Percentiles rank a stretch among this genome's conserved stretches.
Conservation (phyloP, 2,329 filamentous ascomycete genomes). For the Aspergillus intermedius region DNA sequence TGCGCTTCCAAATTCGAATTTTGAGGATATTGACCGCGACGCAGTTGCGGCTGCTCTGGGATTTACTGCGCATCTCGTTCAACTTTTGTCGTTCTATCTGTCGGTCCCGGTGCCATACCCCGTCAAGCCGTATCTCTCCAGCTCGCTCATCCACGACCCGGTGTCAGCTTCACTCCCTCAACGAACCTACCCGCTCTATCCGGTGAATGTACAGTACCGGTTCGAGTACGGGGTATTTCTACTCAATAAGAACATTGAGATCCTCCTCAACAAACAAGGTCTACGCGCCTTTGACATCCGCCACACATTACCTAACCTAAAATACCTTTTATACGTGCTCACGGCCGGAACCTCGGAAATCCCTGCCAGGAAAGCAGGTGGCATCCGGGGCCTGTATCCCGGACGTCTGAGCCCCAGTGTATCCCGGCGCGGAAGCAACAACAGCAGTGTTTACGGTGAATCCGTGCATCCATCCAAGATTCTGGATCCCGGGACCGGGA, state of each 20-base stretch:
- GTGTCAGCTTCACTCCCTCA: slow-evolving; percentile 53
- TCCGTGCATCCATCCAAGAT: slow-evolving; percentile 21
- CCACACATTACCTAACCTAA: slow-evolving; percentile 86
- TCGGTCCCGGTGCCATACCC: slow-evolving; percentile 73
- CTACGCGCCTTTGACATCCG: slow-evolving; percentile 81
- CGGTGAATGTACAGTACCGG: slow-evolving; percentile 69
- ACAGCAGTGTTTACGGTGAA: slow-evolving; percentile 32
- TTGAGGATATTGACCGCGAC: slow-evolving; percentile 61
- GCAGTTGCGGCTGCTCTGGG: slow-evolving; percentile 74
- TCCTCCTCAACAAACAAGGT: slow-evolving; percentile 58
- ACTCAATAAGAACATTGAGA: slow-evolving; percentile 92
- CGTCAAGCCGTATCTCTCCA: slow-evolving; percentile 64
- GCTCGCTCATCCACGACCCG: slow-evolving; percentile 68
- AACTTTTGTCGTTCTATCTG: slow-evolving; percentile 76
- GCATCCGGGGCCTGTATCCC: slow-evolving; percentile 42
- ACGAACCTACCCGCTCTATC: slow-evolving; percentile 73
- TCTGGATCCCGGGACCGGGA: slow-evolving; percentile 14
- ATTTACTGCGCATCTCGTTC: slow-evolving; percentile 67
- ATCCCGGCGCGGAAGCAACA: slow-evolving; percentile 35
- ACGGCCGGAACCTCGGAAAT: slow-evolving; percentile 67
- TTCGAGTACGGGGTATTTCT: slow-evolving; percentile 96
- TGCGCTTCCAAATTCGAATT: slow-evolving; percentile 71
- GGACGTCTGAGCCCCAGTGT: slow-evolving; percentile 31
- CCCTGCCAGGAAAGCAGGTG: slow-evolving; percentile 50
- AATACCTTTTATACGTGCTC: slow-evolving; percentile 84